Conservation (phyloP, 768 basidiomycete species). For the Serendipita vermifera region DNA sequence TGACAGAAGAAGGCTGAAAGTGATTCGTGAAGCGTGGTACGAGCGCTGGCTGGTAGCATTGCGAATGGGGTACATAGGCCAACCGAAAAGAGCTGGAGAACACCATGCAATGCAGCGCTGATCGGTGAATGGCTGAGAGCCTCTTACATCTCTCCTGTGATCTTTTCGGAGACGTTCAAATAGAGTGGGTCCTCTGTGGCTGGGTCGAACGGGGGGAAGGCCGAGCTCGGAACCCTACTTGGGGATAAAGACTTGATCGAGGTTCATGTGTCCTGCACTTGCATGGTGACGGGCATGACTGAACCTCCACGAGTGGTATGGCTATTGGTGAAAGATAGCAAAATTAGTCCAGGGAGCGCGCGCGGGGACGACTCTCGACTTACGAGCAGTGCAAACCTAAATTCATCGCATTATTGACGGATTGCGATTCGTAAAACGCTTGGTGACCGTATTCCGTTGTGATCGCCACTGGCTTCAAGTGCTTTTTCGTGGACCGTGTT, state of each 20-base stretch:
- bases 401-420: conserved; percentile 34
- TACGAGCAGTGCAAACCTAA: conserved; percentile 30
- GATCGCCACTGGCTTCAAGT: neutral
- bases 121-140: conserved; percentile 33
- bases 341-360: neutral
- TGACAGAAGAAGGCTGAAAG: conserved; percentile 42
- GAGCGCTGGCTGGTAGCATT: conserved; percentile 24
- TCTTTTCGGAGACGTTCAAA: conserved; percentile 14
- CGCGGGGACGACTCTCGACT: neutral
- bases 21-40: conserved; percentile 22
- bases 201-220: conserved; percentile 22
- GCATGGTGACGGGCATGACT: conserved; percentile 37
- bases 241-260: conserved; percentile 37
- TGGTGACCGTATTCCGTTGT: conserved; percentile 32
- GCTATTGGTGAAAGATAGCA: conserved; percentile 25
- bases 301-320: conserved; percentile 37
- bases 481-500: conserved; percentile 26
- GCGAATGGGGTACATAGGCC: conserved; percentile 25
- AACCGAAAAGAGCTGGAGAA: conserved; percentile 37
- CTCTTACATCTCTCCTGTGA: conserved; percentile 22
- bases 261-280: conserved; percentile 31
- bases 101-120: too few species aligned
- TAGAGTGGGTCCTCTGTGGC: conserved; percentile 20
- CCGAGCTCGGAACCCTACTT: conserved; percentile 25
- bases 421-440: conserved; percentile 32